A percentile compares a stretch with the other conserved stretches of the same genome.
Evolutionary conservation across 805 yeast species (phyloP).

Genomic region (Starmerella gropengiesseri): DNA sequence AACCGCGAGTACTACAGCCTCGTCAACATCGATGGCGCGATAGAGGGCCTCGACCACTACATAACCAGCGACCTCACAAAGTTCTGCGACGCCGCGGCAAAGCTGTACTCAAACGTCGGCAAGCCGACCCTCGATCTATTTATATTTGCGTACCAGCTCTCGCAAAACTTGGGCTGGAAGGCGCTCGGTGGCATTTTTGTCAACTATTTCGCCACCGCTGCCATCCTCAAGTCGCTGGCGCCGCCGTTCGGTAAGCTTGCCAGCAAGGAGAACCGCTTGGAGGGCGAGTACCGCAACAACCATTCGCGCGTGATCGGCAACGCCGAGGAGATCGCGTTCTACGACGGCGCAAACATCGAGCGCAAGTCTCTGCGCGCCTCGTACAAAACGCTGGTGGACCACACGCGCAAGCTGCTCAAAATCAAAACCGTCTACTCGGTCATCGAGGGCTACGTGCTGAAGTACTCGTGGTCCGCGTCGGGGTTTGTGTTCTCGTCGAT

Average conservation of each 20-base stretch:
- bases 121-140: constrained; percentile 82
- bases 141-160: constrained; percentile 70
- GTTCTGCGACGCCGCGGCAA: constrained; percentile 70
- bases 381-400: constrained; percentile 47
- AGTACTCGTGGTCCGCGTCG: constrained; percentile 89
- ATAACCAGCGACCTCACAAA: constrained; percentile 74
- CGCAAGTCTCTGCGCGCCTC: constrained; percentile 50
- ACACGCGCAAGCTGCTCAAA: constrained; percentile 44
- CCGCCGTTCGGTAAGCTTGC: constrained; percentile 79
- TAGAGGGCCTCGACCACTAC: constrained; percentile 72
- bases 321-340: constrained; percentile 88
- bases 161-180: constrained; percentile 77
- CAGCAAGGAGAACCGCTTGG: constrained; percentile 61
- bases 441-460: constrained; percentile 74
- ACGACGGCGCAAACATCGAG: constrained; percentile 77
- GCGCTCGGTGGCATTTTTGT: constrained; percentile 73
- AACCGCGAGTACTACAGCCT: constrained; percentile 74
- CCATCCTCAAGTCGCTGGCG: constrained; percentile 55
- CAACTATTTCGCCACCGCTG: constrained; percentile 73
- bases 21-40: constrained; percentile 42
- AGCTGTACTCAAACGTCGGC: constrained; percentile 78
- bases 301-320: constrained; percentile 77
- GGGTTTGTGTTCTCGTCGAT: constrained; percentile 86
- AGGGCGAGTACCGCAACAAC: constrained; percentile 80
- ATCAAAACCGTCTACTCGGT: constrained; percentile 57